Evolutionary conservation across 2,329 filamentous ascomycete species (phyloP).

Genomic region (Aspergillus flavus): DNA sequence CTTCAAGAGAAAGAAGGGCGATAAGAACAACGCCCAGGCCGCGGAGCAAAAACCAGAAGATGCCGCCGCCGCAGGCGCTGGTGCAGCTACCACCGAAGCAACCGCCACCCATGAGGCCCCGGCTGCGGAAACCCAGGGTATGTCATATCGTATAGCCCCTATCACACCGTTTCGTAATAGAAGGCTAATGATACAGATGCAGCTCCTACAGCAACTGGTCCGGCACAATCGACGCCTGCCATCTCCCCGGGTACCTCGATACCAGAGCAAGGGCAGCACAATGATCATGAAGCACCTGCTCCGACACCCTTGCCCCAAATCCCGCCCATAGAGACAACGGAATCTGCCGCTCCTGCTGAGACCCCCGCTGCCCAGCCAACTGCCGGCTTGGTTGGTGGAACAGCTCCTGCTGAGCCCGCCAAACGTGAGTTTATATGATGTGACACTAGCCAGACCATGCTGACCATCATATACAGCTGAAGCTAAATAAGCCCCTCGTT

Average conservation of each 20-base stretch:
- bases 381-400: not conserved
- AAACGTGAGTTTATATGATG: not conserved
- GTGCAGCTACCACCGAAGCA: not conserved
- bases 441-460: not conserved
- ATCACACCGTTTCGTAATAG: not conserved
- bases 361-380: slow-evolving; percentile 11
- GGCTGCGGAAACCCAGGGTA: not conserved
- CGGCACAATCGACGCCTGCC: not conserved
- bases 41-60: slow-evolving; percentile 11
- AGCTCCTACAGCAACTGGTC: not conserved
- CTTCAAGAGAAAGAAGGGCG: slow-evolving; percentile 33
- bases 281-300: slow-evolving; percentile 2
- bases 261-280: slow-evolving; percentile 1
- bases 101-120: not conserved
- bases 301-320: not conserved
- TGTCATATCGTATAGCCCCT: not conserved
- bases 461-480: slow-evolving; percentile 13
- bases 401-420: not conserved
- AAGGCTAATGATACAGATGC: not conserved
- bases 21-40: not conserved
- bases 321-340: slow-evolving; percentile 2
- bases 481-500: slow-evolving; percentile 10
- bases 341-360: slow-evolving; percentile 9
- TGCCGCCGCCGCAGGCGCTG: not conserved
- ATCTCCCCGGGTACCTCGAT: not conserved